Conservation (phyloP, 83 land plant species). For the Picea engelmannii region DNA sequence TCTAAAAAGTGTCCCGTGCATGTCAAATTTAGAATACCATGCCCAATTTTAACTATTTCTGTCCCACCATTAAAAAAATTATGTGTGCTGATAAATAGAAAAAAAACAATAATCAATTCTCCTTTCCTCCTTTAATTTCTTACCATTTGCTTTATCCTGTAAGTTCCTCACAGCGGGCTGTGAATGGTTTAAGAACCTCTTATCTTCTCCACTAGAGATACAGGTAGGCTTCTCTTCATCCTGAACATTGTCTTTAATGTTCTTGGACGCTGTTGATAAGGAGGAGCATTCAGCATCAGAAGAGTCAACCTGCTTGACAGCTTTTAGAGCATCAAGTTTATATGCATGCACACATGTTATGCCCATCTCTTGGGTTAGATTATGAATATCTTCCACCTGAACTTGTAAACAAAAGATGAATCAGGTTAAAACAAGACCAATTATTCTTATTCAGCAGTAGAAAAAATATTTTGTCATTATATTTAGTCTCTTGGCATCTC, state of each 20-base stretch:
- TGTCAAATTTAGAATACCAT: not conserved
- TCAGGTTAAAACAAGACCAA: not conserved
- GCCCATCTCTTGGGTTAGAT: slow-evolving; percentile 82
- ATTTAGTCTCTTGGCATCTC: not conserved
- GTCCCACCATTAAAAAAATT: not conserved
- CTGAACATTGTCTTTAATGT: slow-evolving; percentile 1
- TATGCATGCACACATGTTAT: slow-evolving; percentile 78
- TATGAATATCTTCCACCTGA: slow-evolving; percentile 82
- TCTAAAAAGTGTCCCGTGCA: not conserved
- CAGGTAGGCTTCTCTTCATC: not conserved
- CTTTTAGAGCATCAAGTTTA: slow-evolving; percentile 89
- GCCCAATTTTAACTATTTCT: not conserved
- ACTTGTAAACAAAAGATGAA: not conserved
- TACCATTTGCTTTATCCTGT: slow-evolving; percentile 7
- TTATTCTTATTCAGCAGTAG: not conserved
- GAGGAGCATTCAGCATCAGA: slow-evolving; percentile 8
- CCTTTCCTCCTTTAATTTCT: not conserved
- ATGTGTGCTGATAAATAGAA: not conserved
- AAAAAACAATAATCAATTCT: not conserved
- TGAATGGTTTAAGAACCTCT: not conserved
- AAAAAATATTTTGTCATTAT: not conserved
- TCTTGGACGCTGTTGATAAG: not conserved
- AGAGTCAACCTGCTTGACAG: slow-evolving; percentile 36
- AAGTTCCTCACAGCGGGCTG: not conserved
- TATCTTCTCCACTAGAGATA: not conserved